These are phyloP conservation scores for Lanmaoa rubissima DNA, from an alignment of 768 basidiomycete genomes.

Conservation along the genomic window DNA sequence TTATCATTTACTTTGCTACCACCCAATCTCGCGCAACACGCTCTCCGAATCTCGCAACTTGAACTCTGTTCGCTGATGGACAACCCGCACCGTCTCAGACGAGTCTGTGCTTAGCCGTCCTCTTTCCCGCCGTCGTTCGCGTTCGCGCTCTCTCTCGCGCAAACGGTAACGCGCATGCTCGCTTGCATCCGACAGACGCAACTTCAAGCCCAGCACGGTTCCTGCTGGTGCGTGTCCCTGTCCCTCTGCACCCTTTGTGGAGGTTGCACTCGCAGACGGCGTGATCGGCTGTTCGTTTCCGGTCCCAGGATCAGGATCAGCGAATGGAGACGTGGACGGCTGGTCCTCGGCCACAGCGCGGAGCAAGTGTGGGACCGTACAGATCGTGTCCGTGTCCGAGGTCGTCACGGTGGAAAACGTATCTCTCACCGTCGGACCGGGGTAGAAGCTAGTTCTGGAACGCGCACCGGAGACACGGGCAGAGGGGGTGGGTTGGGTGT, in stretches of 20 bases:
- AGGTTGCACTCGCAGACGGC: neutral
- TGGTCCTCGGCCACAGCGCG: conserved; percentile 1
- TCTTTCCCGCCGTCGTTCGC: neutral
- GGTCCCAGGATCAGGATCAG: too few relatives aligned
- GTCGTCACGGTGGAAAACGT: conserved; percentile 24
- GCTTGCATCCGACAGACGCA: conserved; percentile 26
- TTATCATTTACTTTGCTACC: conserved; percentile 5
- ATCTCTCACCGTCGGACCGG: conserved; percentile 8
- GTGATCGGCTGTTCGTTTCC: neutral
- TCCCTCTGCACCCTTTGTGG: too few relatives aligned
- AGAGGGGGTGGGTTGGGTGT: conserved; percentile 7
- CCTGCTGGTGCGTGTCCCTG: neutral
- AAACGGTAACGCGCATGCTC: conserved; percentile 20
- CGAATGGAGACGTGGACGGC: neutral
- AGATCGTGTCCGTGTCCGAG: conserved; percentile 16
- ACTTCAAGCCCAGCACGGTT: conserved; percentile 13
- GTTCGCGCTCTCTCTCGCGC: conserved; percentile 24
- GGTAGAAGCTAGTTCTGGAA: conserved; percentile 17
- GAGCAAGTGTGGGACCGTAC: conserved; percentile 1
- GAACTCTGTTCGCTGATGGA: conserved; percentile 1
- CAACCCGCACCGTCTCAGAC: neutral
- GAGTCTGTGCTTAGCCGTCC: neutral
- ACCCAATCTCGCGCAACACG: conserved; percentile 20
- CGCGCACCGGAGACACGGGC: conserved; percentile 8
- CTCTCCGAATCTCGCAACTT: conserved; percentile 21